phyloP scores from a whole-genome alignment of 2,329 filamentous ascomycete species.

The Ophiostoma novo-ulmi region DNA sequence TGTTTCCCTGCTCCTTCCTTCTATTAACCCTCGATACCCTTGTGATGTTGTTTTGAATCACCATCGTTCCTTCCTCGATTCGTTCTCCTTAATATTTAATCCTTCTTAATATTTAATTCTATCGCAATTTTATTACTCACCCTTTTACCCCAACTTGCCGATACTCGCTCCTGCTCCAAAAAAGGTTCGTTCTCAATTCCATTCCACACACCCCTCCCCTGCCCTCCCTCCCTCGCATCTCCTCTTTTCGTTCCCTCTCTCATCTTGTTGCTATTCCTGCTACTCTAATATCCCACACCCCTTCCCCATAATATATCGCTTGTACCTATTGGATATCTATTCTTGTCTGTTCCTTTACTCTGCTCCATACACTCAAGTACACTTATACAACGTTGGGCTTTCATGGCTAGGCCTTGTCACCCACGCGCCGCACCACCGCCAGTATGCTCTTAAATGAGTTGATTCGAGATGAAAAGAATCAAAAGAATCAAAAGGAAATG shows the following conservation, averaged over 20 bases:
- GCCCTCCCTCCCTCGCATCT: constrained; percentile 6
- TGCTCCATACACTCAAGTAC: background rate
- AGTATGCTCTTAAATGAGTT: constrained; percentile 9
- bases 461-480: background rate
- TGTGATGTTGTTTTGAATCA: too few relatives aligned
- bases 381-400: constrained; percentile 2
- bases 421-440: background rate
- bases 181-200: background rate
- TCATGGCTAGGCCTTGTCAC: background rate
- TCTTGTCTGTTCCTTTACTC: background rate
- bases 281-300: background rate
- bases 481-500: background rate
- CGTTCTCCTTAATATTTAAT: background rate
- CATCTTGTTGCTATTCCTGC: background rate
- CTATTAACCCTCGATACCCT: too few relatives aligned
- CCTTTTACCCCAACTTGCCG: background rate
- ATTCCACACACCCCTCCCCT: constrained; percentile 7
- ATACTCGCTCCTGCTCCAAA: background rate
- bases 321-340: background rate
- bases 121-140: background rate
- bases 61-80: too few relatives aligned
- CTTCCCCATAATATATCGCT: background rate
- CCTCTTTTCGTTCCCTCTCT: constrained; percentile 12
- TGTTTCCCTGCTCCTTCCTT: too few relatives aligned
- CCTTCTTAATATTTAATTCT: background rate